Evolutionary conservation across 2,329 filamentous ascomycete genomes (phyloP).

Genomic region (Aspergillus tubingensis): DNA sequence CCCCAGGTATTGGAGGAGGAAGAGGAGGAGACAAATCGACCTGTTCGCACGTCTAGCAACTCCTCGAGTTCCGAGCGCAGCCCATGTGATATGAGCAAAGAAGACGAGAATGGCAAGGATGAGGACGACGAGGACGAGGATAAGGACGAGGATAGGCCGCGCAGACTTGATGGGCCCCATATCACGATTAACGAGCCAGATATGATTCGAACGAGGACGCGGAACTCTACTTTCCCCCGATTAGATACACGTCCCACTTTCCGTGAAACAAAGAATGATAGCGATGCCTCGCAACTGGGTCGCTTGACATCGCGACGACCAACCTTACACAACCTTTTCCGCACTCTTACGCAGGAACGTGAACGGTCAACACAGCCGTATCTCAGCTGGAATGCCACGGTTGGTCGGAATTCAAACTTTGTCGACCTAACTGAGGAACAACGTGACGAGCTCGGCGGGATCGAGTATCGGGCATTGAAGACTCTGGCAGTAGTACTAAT

Average conservation of each 20-base stretch:
- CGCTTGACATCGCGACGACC: conserved; percentile 30
- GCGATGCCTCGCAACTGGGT: conserved; percentile 27
- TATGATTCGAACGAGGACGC: conserved; percentile 35
- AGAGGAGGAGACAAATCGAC: conserved; percentile 33
- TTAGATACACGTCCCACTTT: conserved; percentile 40
- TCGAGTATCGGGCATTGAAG: conserved; percentile 92
- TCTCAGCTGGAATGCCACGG: conserved; percentile 88
- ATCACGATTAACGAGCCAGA: conserved; percentile 53
- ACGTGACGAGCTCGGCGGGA: conserved; percentile 90
- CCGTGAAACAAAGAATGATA: conserved; percentile 33
- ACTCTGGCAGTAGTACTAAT: conserved; percentile 77
- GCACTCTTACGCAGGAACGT: conserved; percentile 41
- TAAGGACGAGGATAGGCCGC: conserved; percentile 17
- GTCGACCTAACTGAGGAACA: conserved; percentile 85
- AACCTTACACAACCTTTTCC: conserved; percentile 36
- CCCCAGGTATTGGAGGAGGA: conserved; percentile 62
- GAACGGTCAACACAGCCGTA: conserved; percentile 71
- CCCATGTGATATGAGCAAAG: conserved; percentile 10
- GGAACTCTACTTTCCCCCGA: conserved; percentile 42
- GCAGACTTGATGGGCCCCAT: conserved; percentile 37
- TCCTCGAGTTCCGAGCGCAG: conserved; percentile 24
- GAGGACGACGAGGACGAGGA: conserved; percentile 21
- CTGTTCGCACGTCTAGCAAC: conserved; percentile 25
- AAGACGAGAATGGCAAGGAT: conserved; percentile 10
- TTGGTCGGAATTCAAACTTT: conserved; percentile 91